Evolutionary conservation across 345 rosid genomes (phyloP).

Genomic region (Moringa oleifera): DNA sequence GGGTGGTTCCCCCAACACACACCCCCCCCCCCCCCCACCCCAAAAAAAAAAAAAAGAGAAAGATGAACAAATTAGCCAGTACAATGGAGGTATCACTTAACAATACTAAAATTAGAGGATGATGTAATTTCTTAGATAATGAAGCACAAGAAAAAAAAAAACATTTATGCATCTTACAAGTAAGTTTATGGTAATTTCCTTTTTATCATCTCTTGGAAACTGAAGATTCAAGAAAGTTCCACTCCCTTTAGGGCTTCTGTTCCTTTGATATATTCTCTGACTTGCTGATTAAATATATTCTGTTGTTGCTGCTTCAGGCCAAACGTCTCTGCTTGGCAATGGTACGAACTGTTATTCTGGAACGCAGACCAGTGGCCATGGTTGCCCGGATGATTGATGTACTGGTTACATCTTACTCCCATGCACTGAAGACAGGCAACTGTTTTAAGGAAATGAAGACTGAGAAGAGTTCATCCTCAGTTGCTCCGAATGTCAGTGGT

Average conservation of each 20-base stretch:
- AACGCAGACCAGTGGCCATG: conserved; percentile 75
- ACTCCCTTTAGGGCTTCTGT: background rate
- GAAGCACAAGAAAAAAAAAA: background rate
- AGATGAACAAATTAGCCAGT: background rate
- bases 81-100: background rate
- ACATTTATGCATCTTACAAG: background rate
- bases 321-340: conserved; percentile 80
- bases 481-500: conserved; percentile 23
- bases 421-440: conserved; percentile 60
- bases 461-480: conserved; percentile 38
- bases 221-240: background rate
- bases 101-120: background rate
- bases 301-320: conserved; percentile 50
- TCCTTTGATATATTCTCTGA: background rate
- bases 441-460: conserved; percentile 55
- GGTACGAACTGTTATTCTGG: conserved; percentile 67
- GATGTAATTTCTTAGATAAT: background rate
- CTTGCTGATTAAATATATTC: conserved; percentile 11
- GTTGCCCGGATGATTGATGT: conserved; percentile 80
- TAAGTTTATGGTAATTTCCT: too few species aligned
- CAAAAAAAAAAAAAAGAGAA: too few species aligned
- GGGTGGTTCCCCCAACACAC: too few species aligned
- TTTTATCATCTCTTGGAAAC: background rate
- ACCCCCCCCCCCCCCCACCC: background rate
- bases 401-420: conserved; percentile 64